Evolutionary conservation across 164 flowering plant genomes (phyloP).

Genomic region (Chloranthus sessilifolius): DNA sequence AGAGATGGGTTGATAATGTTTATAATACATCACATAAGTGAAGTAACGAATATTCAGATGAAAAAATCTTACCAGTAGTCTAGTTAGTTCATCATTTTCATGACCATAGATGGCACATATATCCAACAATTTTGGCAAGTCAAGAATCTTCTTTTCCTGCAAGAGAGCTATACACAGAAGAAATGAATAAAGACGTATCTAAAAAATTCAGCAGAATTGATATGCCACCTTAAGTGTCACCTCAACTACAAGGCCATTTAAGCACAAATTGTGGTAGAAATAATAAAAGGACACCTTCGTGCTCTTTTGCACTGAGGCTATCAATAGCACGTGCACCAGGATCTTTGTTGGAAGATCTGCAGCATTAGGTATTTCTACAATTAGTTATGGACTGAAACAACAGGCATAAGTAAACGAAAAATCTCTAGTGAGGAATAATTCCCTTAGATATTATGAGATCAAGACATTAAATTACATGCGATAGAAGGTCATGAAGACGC

Average conservation of each 20-base stretch:
- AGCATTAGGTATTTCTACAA: constrained; percentile 6
- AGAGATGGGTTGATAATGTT: too few species aligned
- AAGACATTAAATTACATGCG: constrained; percentile 60
- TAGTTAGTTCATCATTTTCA: constrained; percentile 81
- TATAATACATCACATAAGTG: too few species aligned
- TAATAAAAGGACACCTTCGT: constrained; percentile 49
- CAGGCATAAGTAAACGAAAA: not conserved
- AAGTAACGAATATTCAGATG: not conserved
- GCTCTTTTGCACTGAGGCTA: constrained; percentile 66
- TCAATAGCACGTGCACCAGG: constrained; percentile 67
- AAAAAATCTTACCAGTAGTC: constrained; percentile 46
- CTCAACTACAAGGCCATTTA: not conserved
- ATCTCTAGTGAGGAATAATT: too few species aligned
- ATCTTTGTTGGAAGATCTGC: constrained; percentile 86
- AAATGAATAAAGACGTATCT: constrained; percentile 27
- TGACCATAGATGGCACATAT: constrained; percentile 91
- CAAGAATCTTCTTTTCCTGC: constrained; percentile 89
- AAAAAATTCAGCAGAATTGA: not conserved
- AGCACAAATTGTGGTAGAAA: not conserved
- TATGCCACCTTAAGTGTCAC: not conserved
- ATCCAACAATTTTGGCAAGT: constrained; percentile 87
- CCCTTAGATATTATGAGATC: not conserved
- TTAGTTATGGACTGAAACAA: not conserved
- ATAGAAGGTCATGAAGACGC: constrained; percentile 84
- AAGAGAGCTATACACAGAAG: constrained; percentile 59